Evolutionary conservation across 805 yeast genomes (phyloP).

Genomic region (Starmera dryadoides): DNA sequence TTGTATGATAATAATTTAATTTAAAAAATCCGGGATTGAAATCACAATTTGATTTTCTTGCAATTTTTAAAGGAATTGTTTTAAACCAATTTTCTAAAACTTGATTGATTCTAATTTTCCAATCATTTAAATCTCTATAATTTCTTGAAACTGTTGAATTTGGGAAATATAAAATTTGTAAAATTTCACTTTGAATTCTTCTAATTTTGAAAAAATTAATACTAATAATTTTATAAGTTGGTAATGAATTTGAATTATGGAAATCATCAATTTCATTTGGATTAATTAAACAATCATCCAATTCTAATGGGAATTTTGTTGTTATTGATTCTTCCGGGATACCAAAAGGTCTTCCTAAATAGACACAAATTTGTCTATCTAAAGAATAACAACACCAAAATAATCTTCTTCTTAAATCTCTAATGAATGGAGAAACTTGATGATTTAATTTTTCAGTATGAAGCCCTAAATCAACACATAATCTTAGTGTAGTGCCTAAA

Average conservation of each 20-base stretch:
- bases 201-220: slow-evolving; percentile 63
- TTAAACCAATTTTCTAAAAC: slow-evolving; percentile 59
- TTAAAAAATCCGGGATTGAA: slow-evolving; percentile 66
- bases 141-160: slow-evolving; percentile 63
- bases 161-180: slow-evolving; percentile 60
- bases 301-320: slow-evolving; percentile 61
- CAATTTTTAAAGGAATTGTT: slow-evolving; percentile 44
- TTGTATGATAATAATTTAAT: slow-evolving; percentile 71
- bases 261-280: slow-evolving; percentile 31
- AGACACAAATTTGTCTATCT: slow-evolving; percentile 81
- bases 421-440: slow-evolving; percentile 42
- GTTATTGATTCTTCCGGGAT: slow-evolving; percentile 76
- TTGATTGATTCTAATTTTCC: slow-evolving; percentile 50
- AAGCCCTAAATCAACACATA: slow-evolving; percentile 78
- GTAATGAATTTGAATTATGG: slow-evolving; percentile 30
- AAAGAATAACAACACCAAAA: slow-evolving; percentile 89
- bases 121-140: slow-evolving; percentile 43
- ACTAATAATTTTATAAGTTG: slow-evolving; percentile 65
- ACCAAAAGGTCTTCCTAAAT: slow-evolving; percentile 82
- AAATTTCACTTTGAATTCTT: slow-evolving; percentile 70
- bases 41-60: slow-evolving; percentile 59
- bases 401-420: slow-evolving; percentile 66
- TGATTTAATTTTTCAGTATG: slow-evolving; percentile 53
- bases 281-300: slow-evolving; percentile 65
- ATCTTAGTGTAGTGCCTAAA: slow-evolving; percentile 69